These are phyloP conservation scores for Biscogniauxia marginata DNA, from an alignment of 2,329 filamentous ascomycete species.

Conservation along the genomic window DNA sequence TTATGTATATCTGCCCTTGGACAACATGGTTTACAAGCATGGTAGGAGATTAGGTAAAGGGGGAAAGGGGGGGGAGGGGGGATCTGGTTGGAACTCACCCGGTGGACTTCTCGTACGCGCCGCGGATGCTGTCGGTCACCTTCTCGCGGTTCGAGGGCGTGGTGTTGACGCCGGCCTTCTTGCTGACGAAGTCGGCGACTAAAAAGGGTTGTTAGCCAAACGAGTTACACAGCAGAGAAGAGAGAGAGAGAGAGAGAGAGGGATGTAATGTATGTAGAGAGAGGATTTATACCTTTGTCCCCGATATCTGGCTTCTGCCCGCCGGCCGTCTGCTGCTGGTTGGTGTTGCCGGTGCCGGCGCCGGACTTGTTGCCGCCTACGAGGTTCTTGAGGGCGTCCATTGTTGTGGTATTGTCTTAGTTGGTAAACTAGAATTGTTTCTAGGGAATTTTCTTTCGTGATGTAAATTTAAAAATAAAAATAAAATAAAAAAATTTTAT, in stretches of 20 bases:
- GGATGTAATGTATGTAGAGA: too few relatives aligned
- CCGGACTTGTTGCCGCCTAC: constrained; percentile 16
- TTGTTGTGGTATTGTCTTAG: constrained; percentile 8
- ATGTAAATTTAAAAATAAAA: too few relatives aligned
- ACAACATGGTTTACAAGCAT: too few relatives aligned
- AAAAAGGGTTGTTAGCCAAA: neutral
- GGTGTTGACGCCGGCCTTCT: constrained; percentile 20
- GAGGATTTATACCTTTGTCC: constrained; percentile 30
- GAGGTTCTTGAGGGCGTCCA: constrained; percentile 33
- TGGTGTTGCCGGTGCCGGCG: constrained; percentile 8
- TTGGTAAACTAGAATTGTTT: neutral
- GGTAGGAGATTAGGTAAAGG: too few relatives aligned
- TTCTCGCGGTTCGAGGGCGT: constrained; percentile 26
- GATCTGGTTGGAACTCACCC: constrained; percentile 29
- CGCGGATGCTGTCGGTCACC: constrained; percentile 31
- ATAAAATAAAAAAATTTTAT: too few relatives aligned
- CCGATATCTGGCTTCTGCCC: constrained; percentile 32
- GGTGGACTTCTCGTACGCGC: constrained; percentile 38
- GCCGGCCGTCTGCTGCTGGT: constrained; percentile 4
- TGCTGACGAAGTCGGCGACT: constrained; percentile 25
- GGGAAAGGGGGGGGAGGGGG: neutral
- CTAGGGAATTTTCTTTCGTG: neutral
- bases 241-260: too few relatives aligned
- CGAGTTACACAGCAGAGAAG: too few relatives aligned
- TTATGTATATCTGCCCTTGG: too few relatives aligned